phyloP scores from a whole-genome alignment of 306 rosid genomes.

The Ceratonia siliqua region DNA sequence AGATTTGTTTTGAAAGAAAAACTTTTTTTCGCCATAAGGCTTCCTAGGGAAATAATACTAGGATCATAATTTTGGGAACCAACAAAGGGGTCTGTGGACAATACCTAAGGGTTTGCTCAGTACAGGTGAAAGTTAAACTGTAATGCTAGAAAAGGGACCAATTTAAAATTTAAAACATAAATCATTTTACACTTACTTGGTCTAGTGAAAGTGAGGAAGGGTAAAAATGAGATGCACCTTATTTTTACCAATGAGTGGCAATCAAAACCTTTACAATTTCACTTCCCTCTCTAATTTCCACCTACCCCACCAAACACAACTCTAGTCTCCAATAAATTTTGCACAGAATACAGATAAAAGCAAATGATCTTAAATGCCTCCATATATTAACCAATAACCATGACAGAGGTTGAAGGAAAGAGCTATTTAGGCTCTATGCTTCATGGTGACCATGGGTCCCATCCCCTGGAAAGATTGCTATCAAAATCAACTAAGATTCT shows the following conservation, averaged over 20 bases:
- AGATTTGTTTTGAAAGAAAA: background rate
- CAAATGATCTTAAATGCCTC: background rate
- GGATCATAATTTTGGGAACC: background rate
- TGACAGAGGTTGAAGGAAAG: background rate
- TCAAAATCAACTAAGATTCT: background rate
- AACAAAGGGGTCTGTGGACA: background rate
- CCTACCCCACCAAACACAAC: background rate
- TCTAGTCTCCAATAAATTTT: background rate
- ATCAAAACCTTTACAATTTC: background rate
- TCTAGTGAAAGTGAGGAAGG: background rate
- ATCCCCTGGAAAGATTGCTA: background rate
- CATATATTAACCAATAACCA: background rate
- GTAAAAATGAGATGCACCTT: background rate
- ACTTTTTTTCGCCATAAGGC: background rate
- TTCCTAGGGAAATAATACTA: background rate
- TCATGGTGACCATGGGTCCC: background rate
- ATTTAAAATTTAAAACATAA: background rate
- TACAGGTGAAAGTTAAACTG: constrained; percentile 7
- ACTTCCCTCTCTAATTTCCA: background rate
- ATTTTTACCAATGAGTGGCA: background rate
- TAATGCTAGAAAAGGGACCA: background rate
- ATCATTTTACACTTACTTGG: background rate
- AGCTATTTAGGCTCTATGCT: background rate
- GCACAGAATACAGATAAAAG: background rate
- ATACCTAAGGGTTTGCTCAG: background rate